Evolutionary conservation across 2,329 filamentous ascomycete species (phyloP).

Genomic region (Ascosphaera pollenicola): DNA sequence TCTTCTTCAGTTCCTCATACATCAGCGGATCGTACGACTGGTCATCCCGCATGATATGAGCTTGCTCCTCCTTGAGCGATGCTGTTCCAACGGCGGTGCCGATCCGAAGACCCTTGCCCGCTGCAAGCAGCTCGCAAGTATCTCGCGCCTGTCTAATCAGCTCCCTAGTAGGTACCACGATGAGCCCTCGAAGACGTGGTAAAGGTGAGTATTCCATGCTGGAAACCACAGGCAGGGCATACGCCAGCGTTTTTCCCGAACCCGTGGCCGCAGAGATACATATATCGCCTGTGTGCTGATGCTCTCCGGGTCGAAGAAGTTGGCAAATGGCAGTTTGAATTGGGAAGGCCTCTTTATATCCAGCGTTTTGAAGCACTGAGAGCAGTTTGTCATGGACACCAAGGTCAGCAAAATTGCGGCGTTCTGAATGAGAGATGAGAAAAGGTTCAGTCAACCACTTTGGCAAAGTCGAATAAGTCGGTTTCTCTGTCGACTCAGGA

Average conservation of each 20-base stretch:
- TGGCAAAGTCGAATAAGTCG: slow-evolving; percentile 59
- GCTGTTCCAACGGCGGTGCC: slow-evolving; percentile 68
- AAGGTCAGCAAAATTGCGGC: slow-evolving; percentile 39
- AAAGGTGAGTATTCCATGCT: slow-evolving; percentile 43
- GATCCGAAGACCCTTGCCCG: slow-evolving; percentile 51
- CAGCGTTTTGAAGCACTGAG: slow-evolving; percentile 41
- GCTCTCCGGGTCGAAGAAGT: slow-evolving; percentile 45
- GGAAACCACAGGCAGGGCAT: slow-evolving; percentile 66
- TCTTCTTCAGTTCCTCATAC: slow-evolving; percentile 27
- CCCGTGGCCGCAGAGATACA: slow-evolving; percentile 85
- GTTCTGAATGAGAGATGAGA: slow-evolving; percentile 39
- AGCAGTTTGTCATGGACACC: slow-evolving; percentile 39
- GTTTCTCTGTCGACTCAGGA: slow-evolving; percentile 32
- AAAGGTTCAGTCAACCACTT: slow-evolving; percentile 59
- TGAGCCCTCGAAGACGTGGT: slow-evolving; percentile 51
- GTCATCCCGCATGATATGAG: slow-evolving; percentile 38
- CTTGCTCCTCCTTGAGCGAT: slow-evolving; percentile 44
- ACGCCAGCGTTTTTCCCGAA: slow-evolving; percentile 86
- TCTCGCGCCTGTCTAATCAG: slow-evolving; percentile 70
- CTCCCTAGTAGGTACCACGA: slow-evolving; percentile 80
- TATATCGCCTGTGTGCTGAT: slow-evolving; percentile 48
- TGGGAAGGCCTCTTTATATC: slow-evolving; percentile 50
- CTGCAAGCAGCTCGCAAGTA: slow-evolving; percentile 51
- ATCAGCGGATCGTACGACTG: slow-evolving; percentile 44
- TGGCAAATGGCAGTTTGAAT: slow-evolving; percentile 66